Conservation (phyloP, 1,284 basidiomycete genomes). For the Apiotrichum akiyoshidainum region DNA sequence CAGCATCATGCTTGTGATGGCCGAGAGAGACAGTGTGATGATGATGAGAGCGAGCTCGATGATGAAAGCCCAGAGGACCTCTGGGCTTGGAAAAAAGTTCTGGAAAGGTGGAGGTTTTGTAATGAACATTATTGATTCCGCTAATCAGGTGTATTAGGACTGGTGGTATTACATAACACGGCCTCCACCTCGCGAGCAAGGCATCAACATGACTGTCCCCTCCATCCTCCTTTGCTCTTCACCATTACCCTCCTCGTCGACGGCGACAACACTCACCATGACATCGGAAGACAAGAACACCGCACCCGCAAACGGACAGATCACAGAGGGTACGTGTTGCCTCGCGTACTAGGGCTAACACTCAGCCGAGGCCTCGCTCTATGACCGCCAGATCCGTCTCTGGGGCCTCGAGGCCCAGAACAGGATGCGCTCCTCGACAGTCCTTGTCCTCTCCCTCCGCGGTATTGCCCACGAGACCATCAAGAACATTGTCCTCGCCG, state of each 20-base stretch:
- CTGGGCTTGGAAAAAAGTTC: no score
- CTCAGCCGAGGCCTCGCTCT: conserved; percentile 76
- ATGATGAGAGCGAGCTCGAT: neutral
- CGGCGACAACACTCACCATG: neutral
- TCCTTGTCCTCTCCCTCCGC: conserved; percentile 75
- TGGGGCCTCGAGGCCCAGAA: conserved; percentile 99
- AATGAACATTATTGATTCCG: no score
- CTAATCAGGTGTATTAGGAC: no score
- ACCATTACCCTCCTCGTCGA: neutral
- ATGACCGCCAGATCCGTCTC: conserved; percentile 94
- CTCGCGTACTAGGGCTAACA: conserved; percentile 5
- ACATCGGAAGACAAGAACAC: neutral
- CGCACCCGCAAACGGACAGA: conserved; percentile 20
- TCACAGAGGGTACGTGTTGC: conserved; percentile 39
- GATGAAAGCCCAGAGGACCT: neutral
- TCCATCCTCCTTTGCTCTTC: no score
- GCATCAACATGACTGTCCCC: no score
- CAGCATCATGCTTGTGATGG: conserved; percentile 18
- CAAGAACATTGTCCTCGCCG: conserved; percentile 74
- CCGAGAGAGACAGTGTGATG: neutral
- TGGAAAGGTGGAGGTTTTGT: no score
- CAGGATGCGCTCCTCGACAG: conserved; percentile 88
- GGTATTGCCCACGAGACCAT: conserved; percentile 92
- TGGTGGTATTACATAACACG: no score
- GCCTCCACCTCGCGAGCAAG: no score